Conservation (phyloP, 164 flowering plant genomes). For the Euptelea pleiosperma region DNA sequence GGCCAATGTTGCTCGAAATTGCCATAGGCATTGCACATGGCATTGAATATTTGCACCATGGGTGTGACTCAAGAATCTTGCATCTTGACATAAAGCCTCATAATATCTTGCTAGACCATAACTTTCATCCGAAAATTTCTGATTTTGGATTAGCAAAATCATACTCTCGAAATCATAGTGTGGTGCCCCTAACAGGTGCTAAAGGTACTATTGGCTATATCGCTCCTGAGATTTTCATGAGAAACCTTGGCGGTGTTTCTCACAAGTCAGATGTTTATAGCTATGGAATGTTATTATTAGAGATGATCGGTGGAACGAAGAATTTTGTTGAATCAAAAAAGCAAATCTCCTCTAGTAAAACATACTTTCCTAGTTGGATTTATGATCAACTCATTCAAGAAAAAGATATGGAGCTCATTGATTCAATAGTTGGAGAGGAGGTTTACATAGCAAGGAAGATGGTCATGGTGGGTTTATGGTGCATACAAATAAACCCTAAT, state of each 20-base stretch:
- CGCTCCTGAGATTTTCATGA: slow-evolving; percentile 20
- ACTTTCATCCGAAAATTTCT: slow-evolving; percentile 23
- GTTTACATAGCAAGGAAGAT: slow-evolving; percentile 8
- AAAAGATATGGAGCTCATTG: slow-evolving; percentile 3
- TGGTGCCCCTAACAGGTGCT: slow-evolving; percentile 1
- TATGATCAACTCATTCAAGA: slow-evolving; percentile 10
- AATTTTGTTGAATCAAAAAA: too few relatives aligned
- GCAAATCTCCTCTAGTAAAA: slow-evolving; percentile 8
- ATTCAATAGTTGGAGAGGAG: slow-evolving; percentile 11
- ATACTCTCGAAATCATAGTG: slow-evolving; percentile 7
- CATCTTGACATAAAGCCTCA: too few relatives aligned
- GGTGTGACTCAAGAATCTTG: slow-evolving; percentile 19
- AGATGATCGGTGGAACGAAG: slow-evolving; percentile 18
- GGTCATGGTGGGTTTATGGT: slow-evolving; percentile 24
- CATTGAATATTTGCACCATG: slow-evolving; percentile 20
- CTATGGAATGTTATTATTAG: slow-evolving; percentile 24
- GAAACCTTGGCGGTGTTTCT: slow-evolving; percentile 13
- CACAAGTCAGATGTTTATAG: slow-evolving; percentile 23
- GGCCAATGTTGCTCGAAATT: slow-evolving; percentile 14
- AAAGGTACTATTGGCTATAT: slow-evolving; percentile 25
- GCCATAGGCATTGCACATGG: slow-evolving; percentile 21
- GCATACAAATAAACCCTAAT: slow-evolving; percentile 14
- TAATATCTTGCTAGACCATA: too few relatives aligned
- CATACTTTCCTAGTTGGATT: slow-evolving; percentile 15
- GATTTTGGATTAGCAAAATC: slow-evolving; percentile 29